Conservation (phyloP, 2,329 filamentous ascomycete genomes). For the Daldinia eschscholtzii region DNA sequence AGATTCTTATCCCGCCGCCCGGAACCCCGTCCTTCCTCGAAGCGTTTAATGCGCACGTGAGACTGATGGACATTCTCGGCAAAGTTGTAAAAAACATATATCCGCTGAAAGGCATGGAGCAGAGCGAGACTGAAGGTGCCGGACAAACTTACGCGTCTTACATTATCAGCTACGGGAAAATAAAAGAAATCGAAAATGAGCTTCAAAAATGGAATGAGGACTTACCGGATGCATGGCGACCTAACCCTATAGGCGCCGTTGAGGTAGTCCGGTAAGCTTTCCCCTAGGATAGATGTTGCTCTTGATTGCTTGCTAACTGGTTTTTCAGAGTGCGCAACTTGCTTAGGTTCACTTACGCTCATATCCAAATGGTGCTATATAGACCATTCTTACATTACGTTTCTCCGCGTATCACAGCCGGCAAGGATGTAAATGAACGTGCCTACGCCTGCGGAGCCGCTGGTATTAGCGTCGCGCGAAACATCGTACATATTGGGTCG, state of each 20-base stretch:
- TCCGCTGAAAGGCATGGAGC: conserved; percentile 69
- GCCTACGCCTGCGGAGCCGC: conserved; percentile 80
- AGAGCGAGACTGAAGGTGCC: conserved; percentile 58
- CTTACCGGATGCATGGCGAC: conserved; percentile 81
- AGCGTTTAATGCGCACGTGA: conserved; percentile 75
- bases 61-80: conserved; percentile 72
- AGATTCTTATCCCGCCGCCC: conserved; percentile 66
- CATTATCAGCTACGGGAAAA: conserved; percentile 71
- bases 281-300: neutral
- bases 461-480: conserved; percentile 72
- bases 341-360: conserved; percentile 82
- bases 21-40: conserved; percentile 71
- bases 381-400: conserved; percentile 87
- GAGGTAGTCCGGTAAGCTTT: conserved; percentile 78
- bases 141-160: conserved; percentile 64
- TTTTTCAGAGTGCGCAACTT: conserved; percentile 74
- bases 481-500: conserved; percentile 83
- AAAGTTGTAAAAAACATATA: conserved; percentile 76
- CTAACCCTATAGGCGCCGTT: conserved; percentile 79
- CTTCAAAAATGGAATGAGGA: conserved; percentile 73
- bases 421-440: conserved; percentile 75
- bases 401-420: conserved; percentile 70
- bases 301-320: conserved; percentile 39
- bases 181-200: conserved; percentile 74
- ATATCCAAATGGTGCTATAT: conserved; percentile 86